These are phyloP conservation scores for Bolboschoenus planiculmis DNA, from an alignment of 176 grass and related monocot species.

Conservation along the genomic window DNA sequence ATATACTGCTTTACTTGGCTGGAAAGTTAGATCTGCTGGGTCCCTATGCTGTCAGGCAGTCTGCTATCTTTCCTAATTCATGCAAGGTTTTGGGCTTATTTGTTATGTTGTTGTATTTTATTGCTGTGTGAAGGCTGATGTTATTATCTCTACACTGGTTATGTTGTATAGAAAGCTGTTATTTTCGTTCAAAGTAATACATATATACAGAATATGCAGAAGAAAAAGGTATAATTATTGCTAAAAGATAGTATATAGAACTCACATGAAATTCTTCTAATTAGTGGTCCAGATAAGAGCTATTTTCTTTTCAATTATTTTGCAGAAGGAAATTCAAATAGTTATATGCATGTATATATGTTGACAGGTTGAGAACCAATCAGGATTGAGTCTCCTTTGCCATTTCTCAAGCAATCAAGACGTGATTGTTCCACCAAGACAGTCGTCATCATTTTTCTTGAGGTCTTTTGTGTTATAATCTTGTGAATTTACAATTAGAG, in stretches of 20 bases:
- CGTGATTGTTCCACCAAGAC: slow-evolving; percentile 49
- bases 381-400: slow-evolving; percentile 69
- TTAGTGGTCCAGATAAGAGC: neutral
- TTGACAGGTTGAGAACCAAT: slow-evolving; percentile 71
- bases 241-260: neutral
- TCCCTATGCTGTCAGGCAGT: slow-evolving; percentile 74
- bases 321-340: neutral
- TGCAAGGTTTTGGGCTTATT: slow-evolving; percentile 58
- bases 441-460: slow-evolving; percentile 65
- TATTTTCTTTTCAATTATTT: neutral
- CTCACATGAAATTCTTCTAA: neutral
- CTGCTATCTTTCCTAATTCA: slow-evolving; percentile 69
- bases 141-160: neutral
- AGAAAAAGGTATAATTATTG: neutral
- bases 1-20: slow-evolving; percentile 67
- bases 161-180: neutral
- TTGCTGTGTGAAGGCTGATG: neutral
- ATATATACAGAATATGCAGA: neutral
- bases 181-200: neutral
- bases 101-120: neutral
- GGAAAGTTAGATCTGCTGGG: slow-evolving; percentile 65
- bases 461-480: slow-evolving; percentile 41
- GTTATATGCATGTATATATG: slow-evolving; percentile 28
- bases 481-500: neutral
- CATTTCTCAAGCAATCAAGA: slow-evolving; percentile 63